Conservation (phyloP, 1,284 basidiomycete species). For the Ceratobasidium sp. region DNA sequence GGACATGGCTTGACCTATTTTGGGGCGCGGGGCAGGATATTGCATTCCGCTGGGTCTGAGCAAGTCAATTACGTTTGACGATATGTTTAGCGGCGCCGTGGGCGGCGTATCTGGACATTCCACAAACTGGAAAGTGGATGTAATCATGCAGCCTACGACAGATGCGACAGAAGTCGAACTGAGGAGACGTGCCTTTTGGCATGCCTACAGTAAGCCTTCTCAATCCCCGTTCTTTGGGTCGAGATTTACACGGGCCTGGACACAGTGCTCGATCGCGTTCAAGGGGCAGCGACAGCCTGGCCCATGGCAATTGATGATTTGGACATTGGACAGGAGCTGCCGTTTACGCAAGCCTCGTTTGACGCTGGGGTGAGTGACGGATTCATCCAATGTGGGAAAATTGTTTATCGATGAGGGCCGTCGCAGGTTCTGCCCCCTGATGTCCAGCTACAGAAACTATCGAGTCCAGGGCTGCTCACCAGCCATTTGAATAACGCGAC, state of each 20-base stretch:
- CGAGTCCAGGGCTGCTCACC: conserved; percentile 18
- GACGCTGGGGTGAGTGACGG: conserved; percentile 24
- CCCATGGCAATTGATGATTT: conserved; percentile 34
- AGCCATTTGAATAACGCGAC: conserved; percentile 7
- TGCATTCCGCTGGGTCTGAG: conserved; percentile 20
- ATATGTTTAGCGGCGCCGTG: conserved; percentile 27
- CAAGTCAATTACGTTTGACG: conserved; percentile 25
- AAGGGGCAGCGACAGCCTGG: conserved; percentile 25
- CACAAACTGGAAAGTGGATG: conserved; percentile 25
- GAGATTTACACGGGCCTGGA: background rate
- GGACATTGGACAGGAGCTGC: conserved; percentile 25
- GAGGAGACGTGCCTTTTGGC: conserved; percentile 25
- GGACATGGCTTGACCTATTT: no score
- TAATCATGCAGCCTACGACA: conserved; percentile 30
- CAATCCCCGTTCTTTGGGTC: background rate
- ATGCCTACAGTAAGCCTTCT: conserved; percentile 23
- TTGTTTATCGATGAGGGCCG: background rate
- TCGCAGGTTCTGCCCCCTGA: conserved; percentile 23
- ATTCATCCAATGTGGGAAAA: background rate
- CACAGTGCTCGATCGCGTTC: conserved; percentile 15
- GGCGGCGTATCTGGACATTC: conserved; percentile 22
- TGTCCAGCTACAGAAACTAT: conserved; percentile 24
- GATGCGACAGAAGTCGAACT: conserved; percentile 16
- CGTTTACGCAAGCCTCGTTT: conserved; percentile 4
- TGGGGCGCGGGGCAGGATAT: conserved; percentile 29